A percentile compares a stretch with the other conserved stretches of the same genome.
Conservation (phyloP, 208 protist genomes). For the Leishmania braziliensis region DNA sequence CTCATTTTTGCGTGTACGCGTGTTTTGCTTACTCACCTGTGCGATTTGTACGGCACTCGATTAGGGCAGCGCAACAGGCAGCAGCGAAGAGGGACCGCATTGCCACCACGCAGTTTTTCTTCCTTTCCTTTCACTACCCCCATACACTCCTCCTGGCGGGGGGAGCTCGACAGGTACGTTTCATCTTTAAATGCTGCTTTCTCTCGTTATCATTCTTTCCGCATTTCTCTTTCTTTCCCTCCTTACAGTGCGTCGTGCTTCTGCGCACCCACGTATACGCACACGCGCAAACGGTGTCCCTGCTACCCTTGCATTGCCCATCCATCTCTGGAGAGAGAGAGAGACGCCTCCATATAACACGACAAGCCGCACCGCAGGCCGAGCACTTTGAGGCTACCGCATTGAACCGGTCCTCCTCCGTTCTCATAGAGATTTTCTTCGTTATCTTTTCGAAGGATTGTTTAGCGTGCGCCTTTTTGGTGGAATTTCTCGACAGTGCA, state of each 20-base stretch:
- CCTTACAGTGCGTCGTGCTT: background rate
- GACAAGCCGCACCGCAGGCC: background rate
- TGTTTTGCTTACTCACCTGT: background rate
- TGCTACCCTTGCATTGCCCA: background rate
- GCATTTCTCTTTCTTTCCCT: background rate
- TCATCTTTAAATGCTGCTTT: background rate
- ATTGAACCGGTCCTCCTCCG: background rate
- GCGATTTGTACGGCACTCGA: background rate
- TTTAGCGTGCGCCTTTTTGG: background rate
- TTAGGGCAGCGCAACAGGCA: background rate
- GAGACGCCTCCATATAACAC: background rate
- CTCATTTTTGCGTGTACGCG: background rate
- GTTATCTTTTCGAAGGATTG: background rate
- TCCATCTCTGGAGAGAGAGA: background rate
- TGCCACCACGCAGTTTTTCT: background rate
- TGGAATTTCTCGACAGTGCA: background rate
- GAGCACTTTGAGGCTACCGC: background rate
- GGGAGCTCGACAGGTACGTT: background rate
- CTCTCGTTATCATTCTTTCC: background rate
- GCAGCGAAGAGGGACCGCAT: background rate
- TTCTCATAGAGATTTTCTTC: background rate
- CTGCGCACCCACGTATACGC: background rate
- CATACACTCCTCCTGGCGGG: background rate
- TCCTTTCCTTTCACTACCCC: background rate
- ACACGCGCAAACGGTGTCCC: background rate